Base-by-base conservation (phyloP, 106 monocot species). In the Amphibolis antarctica region DNA sequence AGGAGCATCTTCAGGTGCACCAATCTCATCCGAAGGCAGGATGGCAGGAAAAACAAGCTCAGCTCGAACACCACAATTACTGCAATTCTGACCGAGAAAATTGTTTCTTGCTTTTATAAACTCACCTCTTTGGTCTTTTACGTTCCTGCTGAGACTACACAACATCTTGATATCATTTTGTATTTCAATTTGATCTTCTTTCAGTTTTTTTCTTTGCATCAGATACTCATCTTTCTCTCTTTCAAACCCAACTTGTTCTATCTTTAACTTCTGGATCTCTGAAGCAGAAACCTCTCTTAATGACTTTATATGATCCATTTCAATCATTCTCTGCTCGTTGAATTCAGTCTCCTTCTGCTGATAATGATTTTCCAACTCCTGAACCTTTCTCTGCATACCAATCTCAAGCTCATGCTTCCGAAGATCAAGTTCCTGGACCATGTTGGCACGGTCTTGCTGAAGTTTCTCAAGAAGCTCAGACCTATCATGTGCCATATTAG, bases 151-250 rank as follows among this genome's bases (percentile, higher is more conserved):
- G 42, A 98, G 90, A 15, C 59, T 31, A 15, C 66, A 66, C 10
- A 98, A 78, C 29, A 74, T 80, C 10, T 90, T 86, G 59, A 98
- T 84, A 49, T 98, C 96, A 47, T 72, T 86, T 47, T 77, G 82
- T 67, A 98, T 87, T 55, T 98, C 96, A 49, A 43, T 14, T 65
- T 78, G 77, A n/a, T 86, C 90, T 56, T 51, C 58, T 59, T 90
- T 78, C n/a, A 90, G 76, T 66, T 73, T 98, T 49, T 72, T 66
- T 43, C 67, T 80, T 18, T 78, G 68, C 10, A 51, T 44, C 10
- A 49, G 27, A 63, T 85, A 69, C 20, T 76, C 78, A 54, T 84
- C 68, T 53, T 72, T 82, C 63, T 87, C 96, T 67, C 66, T 90
- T 28, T 78, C 71, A n/a, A n/a, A n/a, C n/a, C n/a, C n/a, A 20